Evolutionary conservation across 768 basidiomycete genomes (phyloP), one percentile per base, ranked within the genome.

Genomic region (Calocera viscosa): DNA sequence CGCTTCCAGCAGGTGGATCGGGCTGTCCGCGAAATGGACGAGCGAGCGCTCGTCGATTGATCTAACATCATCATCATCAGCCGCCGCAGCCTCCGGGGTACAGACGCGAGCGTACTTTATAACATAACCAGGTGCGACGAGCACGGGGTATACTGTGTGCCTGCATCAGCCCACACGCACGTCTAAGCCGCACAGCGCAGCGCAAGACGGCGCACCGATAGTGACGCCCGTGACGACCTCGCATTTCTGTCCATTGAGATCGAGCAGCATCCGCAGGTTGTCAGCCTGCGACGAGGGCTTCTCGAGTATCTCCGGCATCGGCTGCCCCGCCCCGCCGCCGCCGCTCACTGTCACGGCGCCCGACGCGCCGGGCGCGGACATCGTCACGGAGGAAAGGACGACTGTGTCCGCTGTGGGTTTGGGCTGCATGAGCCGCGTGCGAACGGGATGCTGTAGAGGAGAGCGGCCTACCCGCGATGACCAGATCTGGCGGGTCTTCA

Each of bases 181-280:
- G 63, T 10, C 10, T 30, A 63, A 63, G 22, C 35, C 35, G 35
- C 35, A 38, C 35, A 14, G 14, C 35, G 35, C 35, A 38, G 35
- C 35, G 35, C 35, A 38, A 35, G 34, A 22, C 49, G 22, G 69
- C 84, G 70, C 68, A 91, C 92, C 89, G 12, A 98, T 76, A 16
- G 84, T 82, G 19, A 97, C 85, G 10, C 94, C 95, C 0, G 94
- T 97, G 24, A 96, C 91, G 24, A 97, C 92, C 74, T 95, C 90
- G 71, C 94, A 95, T 0, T 86, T 82, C 63, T 82, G 80, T 7
- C 93, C 95, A 64, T 94, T 93, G 69, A 96, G 79, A 67, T 93
- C 89, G 60, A 88, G 77, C 66, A 99, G 80, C 90, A 93, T 95
- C 26, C 90, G 83, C 60, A 90, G 73, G 75, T 97, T 88, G 68